Conservation (phyloP, 2,329 filamentous ascomycete genomes). For the Cladosporium sp. region DNA sequence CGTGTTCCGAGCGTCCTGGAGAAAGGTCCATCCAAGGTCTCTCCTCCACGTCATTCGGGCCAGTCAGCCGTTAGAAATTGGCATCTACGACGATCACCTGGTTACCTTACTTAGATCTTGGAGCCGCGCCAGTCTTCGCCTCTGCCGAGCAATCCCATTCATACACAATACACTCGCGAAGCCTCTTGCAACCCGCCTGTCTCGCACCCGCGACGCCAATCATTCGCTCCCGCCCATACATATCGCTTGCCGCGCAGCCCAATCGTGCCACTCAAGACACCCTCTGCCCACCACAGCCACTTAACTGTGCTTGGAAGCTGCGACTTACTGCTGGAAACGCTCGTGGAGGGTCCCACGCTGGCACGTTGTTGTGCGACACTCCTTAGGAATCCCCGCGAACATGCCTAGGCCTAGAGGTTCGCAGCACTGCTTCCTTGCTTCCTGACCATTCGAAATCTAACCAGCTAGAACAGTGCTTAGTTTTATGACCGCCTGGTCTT, state of each 20-base stretch:
- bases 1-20: slow-evolving; percentile 16
- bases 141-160: not conserved
- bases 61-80: slow-evolving; percentile 5
- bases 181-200: not conserved
- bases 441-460: slow-evolving; percentile 6
- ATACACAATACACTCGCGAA: not conserved
- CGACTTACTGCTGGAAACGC: not conserved
- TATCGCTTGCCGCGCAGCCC: slow-evolving; percentile 2
- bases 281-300: not conserved
- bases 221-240: slow-evolving; percentile 13
- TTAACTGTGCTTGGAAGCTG: not conserved
- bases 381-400: slow-evolving; percentile 14
- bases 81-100: slow-evolving; percentile 4
- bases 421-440: slow-evolving; percentile 9
- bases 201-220: not conserved
- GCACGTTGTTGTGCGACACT: slow-evolving; percentile 20
- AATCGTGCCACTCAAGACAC: not conserved
- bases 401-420: slow-evolving; percentile 22
- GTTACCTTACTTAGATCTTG: slow-evolving; percentile 3
- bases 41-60: slow-evolving; percentile 12
- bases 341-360: slow-evolving; percentile 16
- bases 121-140: not conserved
- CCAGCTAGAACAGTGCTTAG: slow-evolving; percentile 18
- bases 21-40: slow-evolving; percentile 3
- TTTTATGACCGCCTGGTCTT: slow-evolving; percentile 22